Conservation (phyloP, 2,329 filamentous ascomycete species). For the Penicillium hesseltinei region DNA sequence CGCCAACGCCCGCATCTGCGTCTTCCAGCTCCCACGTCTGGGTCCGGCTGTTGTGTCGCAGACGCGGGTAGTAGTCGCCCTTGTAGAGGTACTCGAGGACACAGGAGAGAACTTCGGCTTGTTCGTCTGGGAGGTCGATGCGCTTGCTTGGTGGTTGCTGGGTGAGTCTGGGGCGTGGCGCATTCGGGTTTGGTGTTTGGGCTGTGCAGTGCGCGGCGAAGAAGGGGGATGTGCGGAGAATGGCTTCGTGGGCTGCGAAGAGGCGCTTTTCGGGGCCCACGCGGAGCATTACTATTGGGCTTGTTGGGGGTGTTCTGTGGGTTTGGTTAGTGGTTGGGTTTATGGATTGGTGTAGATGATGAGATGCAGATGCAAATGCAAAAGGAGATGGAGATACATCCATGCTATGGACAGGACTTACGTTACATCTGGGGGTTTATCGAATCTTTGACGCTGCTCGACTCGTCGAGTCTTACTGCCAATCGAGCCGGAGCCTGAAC, state of each 20-base stretch:
- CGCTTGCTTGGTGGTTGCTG: conserved; percentile 55
- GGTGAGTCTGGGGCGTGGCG: conserved; percentile 6
- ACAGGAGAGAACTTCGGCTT: conserved; percentile 86
- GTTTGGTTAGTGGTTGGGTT: background rate
- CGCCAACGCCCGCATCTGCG: conserved; percentile 41
- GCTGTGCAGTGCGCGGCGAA: conserved; percentile 66
- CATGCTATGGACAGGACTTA: conserved; percentile 22
- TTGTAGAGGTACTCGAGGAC: conserved; percentile 92
- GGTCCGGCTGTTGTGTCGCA: conserved; percentile 76
- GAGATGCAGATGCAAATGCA: background rate
- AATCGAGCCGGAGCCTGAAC: conserved; percentile 11
- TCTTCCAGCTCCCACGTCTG: conserved; percentile 82
- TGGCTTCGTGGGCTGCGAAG: conserved; percentile 87
- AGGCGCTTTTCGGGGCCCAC: conserved; percentile 80
- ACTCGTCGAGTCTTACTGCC: conserved; percentile 24
- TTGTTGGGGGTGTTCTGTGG: conserved; percentile 57
- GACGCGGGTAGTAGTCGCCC: conserved; percentile 84
- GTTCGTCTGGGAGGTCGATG: conserved; percentile 77
- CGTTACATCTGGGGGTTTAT: conserved; percentile 37
- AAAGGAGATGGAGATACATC: background rate
- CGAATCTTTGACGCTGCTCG: conserved; percentile 30
- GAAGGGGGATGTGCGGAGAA: conserved; percentile 75
- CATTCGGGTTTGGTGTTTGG: conserved; percentile 39
- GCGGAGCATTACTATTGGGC: conserved; percentile 74
- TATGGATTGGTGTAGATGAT: background rate